Evolutionary conservation across 495 filamentous ascomycete genomes (phyloP), one percentile per base, ranked within the genome.

Genomic region (Aspergillus cavernicola): DNA sequence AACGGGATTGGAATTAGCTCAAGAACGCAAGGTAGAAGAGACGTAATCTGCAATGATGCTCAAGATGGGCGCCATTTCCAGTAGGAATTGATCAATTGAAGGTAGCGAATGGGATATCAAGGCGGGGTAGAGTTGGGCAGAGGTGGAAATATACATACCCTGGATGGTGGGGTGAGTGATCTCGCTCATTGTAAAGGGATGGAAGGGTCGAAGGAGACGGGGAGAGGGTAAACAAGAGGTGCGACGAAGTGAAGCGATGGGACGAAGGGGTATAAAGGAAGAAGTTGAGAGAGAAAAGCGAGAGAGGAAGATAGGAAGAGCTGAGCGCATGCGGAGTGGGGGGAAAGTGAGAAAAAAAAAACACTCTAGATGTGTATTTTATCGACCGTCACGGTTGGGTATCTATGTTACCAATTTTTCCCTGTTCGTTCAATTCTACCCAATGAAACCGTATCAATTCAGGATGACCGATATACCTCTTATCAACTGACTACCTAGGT

Each of bases 101-200:
- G 33, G 35, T 37, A 35, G 19, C 13, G n/a, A 28, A 33, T 13
- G 22, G 52, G 13, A 43, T 20, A 32, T 18, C 37, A 45, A 53
- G 54, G 60, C 54, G 63, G 62, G 65, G 63, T 64, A 65, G 45
- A 26, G 13, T 28, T 57, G 42, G 51, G 33, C 22, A 40, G 52
- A 45, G 39, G 52, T 61, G 49, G 63, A 62, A 53, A 40, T 50
- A 54, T 50, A 59, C 72, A 52, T 73, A 82, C 83, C 81, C 72
- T 85, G 70, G 65, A 82, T 82, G 54, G 80, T 81, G 56, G 79
- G 78, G 71, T 82, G 79, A 49, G 71, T 72, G 65, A 82, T 79
- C 53, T 82, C 77, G 67, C 68, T 72, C 79, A 82, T 82, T 35
- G 42, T 74, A 69, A 58, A 56, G 52, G 60, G 63, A 33, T 58